Percentiles rank a stretch among this genome's conserved stretches.
phyloP scores from a whole-genome alignment of 2,329 filamentous ascomycete genomes.

The Pseudocercospora vitis region DNA sequence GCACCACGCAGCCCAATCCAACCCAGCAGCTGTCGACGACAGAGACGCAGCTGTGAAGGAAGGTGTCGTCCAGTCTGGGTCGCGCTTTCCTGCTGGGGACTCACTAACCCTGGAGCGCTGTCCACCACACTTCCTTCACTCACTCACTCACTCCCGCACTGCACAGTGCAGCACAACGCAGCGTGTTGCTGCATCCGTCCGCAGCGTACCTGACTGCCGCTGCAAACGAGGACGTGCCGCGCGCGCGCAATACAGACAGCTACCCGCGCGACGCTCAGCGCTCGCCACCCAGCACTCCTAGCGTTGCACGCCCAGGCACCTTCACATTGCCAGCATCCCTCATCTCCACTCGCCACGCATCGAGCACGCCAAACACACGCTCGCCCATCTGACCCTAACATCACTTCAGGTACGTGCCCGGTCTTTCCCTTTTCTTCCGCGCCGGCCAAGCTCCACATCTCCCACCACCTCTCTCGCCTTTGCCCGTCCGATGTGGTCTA shows the following conservation, averaged over 20 bases:
- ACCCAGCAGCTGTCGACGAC: no score
- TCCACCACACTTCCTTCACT: neutral
- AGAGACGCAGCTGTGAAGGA: neutral
- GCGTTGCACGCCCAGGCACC: no score
- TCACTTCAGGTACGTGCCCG: constrained; percentile 13
- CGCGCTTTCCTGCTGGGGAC: neutral
- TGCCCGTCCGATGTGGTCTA: constrained; percentile 20
- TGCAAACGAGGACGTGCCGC: constrained; percentile 20
- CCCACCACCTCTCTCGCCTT: constrained; percentile 26
- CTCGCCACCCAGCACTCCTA: neutral
- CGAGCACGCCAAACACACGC: neutral
- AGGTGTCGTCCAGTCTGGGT: neutral
- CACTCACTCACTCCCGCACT: neutral
- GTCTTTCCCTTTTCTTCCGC: constrained; percentile 10
- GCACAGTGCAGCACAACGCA: constrained; percentile 6
- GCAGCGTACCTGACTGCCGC: constrained; percentile 26
- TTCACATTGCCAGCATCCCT: constrained; percentile 7
- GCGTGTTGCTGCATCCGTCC: constrained; percentile 9
- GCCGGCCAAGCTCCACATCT: constrained; percentile 19
- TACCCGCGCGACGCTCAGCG: constrained; percentile 4
- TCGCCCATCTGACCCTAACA: constrained; percentile 9
- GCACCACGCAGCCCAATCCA: no score
- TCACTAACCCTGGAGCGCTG: constrained; percentile 1
- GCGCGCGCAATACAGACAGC: constrained; percentile 9
- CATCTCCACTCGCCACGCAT: constrained; percentile 1